Evolutionary conservation across 768 basidiomycete genomes (phyloP).

Genomic region (Dendrothele bispora): DNA sequence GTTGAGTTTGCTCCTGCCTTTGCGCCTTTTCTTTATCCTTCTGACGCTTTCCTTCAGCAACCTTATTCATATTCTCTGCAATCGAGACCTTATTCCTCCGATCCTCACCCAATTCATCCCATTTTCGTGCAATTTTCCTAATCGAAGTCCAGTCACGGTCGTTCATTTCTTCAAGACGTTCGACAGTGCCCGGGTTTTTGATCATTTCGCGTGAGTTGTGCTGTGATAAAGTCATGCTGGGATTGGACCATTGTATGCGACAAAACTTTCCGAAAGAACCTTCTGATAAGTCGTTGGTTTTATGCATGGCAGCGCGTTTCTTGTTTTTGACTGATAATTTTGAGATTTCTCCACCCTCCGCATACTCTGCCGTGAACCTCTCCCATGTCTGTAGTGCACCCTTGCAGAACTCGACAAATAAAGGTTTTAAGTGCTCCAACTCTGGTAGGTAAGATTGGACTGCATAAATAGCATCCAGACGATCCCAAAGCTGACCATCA

Average conservation of each 20-base stretch:
- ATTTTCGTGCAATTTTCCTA: too few relatives aligned
- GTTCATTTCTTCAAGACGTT: too few relatives aligned
- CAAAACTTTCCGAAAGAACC: conserved; percentile 12
- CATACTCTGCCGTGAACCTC: conserved; percentile 4
- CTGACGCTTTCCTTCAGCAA: too few relatives aligned
- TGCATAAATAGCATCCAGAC: conserved; percentile 12
- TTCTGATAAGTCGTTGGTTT: conserved; percentile 21
- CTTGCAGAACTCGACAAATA: conserved; percentile 5
- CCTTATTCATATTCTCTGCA: too few relatives aligned
- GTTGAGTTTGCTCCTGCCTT: too few relatives aligned
- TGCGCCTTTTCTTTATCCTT: too few relatives aligned
- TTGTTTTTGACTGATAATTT: too few relatives aligned
- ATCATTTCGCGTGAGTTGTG: conserved; percentile 14
- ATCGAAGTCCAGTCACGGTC: too few relatives aligned
- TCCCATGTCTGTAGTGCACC: conserved; percentile 4
- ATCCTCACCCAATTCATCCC: too few relatives aligned
- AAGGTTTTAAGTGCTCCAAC: not conserved
- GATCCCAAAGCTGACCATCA: conserved; percentile 8
- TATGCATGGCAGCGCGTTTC: conserved; percentile 10
- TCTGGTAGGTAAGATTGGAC: conserved; percentile 1
- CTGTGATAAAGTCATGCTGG: conserved; percentile 4
- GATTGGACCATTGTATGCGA: not conserved
- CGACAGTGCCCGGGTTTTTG: too few relatives aligned
- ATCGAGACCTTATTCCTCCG: too few relatives aligned
- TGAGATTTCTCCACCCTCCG: too few relatives aligned